These are phyloP conservation scores for Hanseniaspora guilliermondii DNA, from an alignment of 805 yeast species.

Conservation along the genomic window DNA sequence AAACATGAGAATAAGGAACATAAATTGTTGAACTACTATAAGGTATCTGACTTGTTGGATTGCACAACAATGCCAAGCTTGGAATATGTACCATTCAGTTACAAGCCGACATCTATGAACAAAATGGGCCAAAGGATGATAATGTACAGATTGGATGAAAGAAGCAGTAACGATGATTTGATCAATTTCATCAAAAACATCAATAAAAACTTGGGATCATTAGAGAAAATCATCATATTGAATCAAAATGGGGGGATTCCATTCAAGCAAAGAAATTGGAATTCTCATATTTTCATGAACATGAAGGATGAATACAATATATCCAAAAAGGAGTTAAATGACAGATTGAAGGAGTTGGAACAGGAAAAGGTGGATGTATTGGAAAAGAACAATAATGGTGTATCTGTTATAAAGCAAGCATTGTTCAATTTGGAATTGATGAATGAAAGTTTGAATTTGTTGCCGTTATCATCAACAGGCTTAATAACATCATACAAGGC, in stretches of 20 bases:
- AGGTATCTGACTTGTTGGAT: constrained; percentile 27
- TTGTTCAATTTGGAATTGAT: constrained; percentile 54
- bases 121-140: constrained; percentile 29
- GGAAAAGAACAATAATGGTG: constrained; percentile 10
- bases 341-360: constrained; percentile 12
- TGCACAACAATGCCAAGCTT: constrained; percentile 25
- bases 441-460: constrained; percentile 38
- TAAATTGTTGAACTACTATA: constrained; percentile 18
- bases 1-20: not conserved
- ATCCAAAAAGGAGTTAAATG: constrained; percentile 47
- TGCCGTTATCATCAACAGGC: constrained; percentile 58
- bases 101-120: constrained; percentile 43
- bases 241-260: constrained; percentile 89
- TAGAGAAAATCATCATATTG: constrained; percentile 71
- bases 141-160: constrained; percentile 25
- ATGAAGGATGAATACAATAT: constrained; percentile 67
- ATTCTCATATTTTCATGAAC: constrained; percentile 80
- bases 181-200: not conserved
- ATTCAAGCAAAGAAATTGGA: constrained; percentile 62
- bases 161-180: not conserved
- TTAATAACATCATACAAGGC: constrained; percentile 73
- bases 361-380: constrained; percentile 4
- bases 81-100: constrained; percentile 50
- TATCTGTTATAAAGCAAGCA: constrained; percentile 35
- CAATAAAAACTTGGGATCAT: constrained; percentile 30